These are phyloP conservation scores for Phialocephala sp. DNA, from an alignment of 2,329 filamentous ascomycete genomes.

Conservation along the genomic window DNA sequence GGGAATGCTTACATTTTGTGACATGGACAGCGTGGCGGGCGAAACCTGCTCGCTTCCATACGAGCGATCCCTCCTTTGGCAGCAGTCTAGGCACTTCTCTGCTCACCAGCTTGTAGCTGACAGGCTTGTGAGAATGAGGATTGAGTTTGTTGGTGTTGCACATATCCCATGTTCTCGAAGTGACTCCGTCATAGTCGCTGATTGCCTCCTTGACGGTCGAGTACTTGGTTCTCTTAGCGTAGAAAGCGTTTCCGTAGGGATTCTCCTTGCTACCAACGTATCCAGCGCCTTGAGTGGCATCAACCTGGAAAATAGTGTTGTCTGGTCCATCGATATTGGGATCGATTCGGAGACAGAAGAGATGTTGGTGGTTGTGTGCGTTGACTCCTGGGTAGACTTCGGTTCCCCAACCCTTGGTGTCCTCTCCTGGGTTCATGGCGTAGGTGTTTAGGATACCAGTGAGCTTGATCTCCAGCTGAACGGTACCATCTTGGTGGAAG, in stretches of 20 bases:
- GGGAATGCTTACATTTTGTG: slow-evolving; percentile 68
- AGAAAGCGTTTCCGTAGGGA: slow-evolving; percentile 89
- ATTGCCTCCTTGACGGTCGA: slow-evolving; percentile 70
- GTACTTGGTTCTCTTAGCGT: slow-evolving; percentile 81
- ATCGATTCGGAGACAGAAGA: slow-evolving; percentile 90
- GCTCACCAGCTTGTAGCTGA: slow-evolving; percentile 88
- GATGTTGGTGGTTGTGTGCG: slow-evolving; percentile 93
- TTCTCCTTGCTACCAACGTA: slow-evolving; percentile 83
- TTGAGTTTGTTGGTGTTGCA: slow-evolving; percentile 84
- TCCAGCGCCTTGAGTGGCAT: slow-evolving; percentile 72
- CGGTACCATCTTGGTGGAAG: slow-evolving; percentile 89
- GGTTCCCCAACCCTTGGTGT: slow-evolving; percentile 86
- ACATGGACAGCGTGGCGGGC: slow-evolving; percentile 64
- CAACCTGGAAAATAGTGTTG: slow-evolving; percentile 86
- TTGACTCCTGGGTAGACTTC: slow-evolving; percentile 91
- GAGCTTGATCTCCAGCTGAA: slow-evolving; percentile 90
- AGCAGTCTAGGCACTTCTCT: slow-evolving; percentile 80
- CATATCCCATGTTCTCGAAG: slow-evolving; percentile 88
- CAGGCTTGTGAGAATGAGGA: slow-evolving; percentile 83
- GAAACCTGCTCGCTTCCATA: slow-evolving; percentile 66
- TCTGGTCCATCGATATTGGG: slow-evolving; percentile 84
- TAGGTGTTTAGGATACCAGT: slow-evolving; percentile 96
- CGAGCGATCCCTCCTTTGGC: slow-evolving; percentile 79
- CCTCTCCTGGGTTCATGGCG: slow-evolving; percentile 77
- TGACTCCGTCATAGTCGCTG: slow-evolving; percentile 82